Evolutionary conservation across 352 stramenopile genomes (phyloP).

Genomic region (Detonula confervacea): DNA sequence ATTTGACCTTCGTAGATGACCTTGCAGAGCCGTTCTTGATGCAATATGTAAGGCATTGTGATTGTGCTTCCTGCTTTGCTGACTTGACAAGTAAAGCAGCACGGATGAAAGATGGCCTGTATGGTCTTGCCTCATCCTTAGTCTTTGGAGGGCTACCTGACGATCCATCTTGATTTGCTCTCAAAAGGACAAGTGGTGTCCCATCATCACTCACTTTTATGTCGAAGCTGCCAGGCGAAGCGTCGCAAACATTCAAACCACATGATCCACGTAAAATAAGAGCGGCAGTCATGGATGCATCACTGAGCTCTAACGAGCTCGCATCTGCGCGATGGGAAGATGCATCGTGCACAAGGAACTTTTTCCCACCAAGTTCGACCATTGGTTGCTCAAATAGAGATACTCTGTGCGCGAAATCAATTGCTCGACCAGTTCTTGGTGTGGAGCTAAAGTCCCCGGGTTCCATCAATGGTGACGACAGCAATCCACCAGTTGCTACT

Average conservation of each 20-base stretch:
- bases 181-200: slow-evolving; percentile 53
- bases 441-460: slow-evolving; percentile 73
- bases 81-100: slow-evolving; percentile 80
- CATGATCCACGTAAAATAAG: slow-evolving; percentile 65
- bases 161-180: slow-evolving; percentile 24
- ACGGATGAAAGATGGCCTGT: slow-evolving; percentile 78
- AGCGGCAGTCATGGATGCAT: slow-evolving; percentile 74
- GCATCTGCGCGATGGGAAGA: slow-evolving; percentile 78
- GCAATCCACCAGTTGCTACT: slow-evolving; percentile 62
- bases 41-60: slow-evolving; percentile 71
- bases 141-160: slow-evolving; percentile 15
- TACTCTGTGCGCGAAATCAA: slow-evolving; percentile 83
- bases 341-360: slow-evolving; percentile 80
- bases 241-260: slow-evolving; percentile 47
- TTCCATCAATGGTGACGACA: slow-evolving; percentile 80
- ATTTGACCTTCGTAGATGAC: slow-evolving; percentile 75
- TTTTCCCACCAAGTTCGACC: slow-evolving; percentile 75
- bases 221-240: slow-evolving; percentile 33
- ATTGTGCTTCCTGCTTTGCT: slow-evolving; percentile 77
- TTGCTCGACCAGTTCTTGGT: slow-evolving; percentile 72
- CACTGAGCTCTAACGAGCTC: slow-evolving; percentile 80
- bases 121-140: slow-evolving; percentile 75
- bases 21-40: slow-evolving; percentile 78
- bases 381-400: slow-evolving; percentile 78
- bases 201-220: slow-evolving; percentile 54